These are phyloP conservation scores for Ilex paraguariensis DNA, from an alignment of 305 asterid genomes.

Conservation along the genomic window DNA sequence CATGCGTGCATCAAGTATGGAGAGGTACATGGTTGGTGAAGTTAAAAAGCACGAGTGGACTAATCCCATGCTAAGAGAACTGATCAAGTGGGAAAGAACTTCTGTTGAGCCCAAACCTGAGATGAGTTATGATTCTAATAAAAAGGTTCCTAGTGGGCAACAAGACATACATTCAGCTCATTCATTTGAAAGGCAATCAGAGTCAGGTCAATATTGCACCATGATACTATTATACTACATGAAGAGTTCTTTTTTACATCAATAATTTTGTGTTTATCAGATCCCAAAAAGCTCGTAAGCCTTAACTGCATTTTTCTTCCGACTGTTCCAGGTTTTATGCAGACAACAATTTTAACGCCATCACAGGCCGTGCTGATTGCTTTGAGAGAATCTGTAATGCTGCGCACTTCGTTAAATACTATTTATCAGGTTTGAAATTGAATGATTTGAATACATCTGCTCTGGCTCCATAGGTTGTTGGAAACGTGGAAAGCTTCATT, in stretches of 20 bases:
- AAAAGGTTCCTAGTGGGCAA: conserved; percentile 22
- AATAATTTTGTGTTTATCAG: neutral
- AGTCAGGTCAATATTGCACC: conserved; percentile 35
- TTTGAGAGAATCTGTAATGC: conserved; percentile 69
- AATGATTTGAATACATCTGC: neutral
- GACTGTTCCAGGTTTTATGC: conserved; percentile 29
- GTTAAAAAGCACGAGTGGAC: conserved; percentile 75
- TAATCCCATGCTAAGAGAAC: conserved; percentile 49
- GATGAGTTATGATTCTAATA: conserved; percentile 20
- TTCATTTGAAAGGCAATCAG: conserved; percentile 18
- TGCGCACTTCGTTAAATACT: conserved; percentile 49
- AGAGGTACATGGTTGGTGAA: conserved; percentile 36
- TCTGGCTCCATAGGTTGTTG: conserved; percentile 1
- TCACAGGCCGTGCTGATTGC: conserved; percentile 63
- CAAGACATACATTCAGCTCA: conserved; percentile 21
- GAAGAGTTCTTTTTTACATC: neutral
- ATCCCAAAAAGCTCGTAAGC: neutral
- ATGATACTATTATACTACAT: conserved; percentile 7
- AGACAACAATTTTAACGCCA: conserved; percentile 21
- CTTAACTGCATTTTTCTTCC: conserved; percentile 7
- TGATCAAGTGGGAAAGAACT: conserved; percentile 81
- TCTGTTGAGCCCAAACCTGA: conserved; percentile 52
- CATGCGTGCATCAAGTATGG: conserved; percentile 27
- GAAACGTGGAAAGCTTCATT: neutral
- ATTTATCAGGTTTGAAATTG: conserved; percentile 41